phyloP scores from a whole-genome alignment of 73 alveolate genomes.

The Uronychia setigera region DNA sequence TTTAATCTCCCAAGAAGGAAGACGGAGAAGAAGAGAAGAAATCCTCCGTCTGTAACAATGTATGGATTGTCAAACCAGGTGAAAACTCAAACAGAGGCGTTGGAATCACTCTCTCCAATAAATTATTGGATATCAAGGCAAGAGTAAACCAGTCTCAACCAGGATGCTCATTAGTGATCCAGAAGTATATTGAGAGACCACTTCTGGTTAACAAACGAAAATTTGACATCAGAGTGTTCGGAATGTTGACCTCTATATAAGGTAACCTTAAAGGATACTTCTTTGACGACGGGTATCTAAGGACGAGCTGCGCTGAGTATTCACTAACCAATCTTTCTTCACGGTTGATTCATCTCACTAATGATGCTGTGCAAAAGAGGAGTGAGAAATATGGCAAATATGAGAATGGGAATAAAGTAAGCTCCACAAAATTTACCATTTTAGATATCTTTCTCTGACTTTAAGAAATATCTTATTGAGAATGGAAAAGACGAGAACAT shows the following conservation, averaged over 20 bases:
- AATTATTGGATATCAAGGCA: slow-evolving; percentile 35
- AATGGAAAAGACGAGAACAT: too few species aligned
- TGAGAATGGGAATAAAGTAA: slow-evolving; percentile 71
- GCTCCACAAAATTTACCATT: neutral
- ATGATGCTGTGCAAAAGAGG: slow-evolving; percentile 87
- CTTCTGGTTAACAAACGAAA: slow-evolving; percentile 82
- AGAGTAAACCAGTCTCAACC: neutral
- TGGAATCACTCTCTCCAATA: slow-evolving; percentile 59
- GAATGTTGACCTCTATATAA: slow-evolving; percentile 63
- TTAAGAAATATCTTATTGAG: neutral
- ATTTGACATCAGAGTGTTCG: slow-evolving; percentile 87
- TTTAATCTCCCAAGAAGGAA: neutral
- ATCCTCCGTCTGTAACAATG: slow-evolving; percentile 9
- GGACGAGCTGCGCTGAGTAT: slow-evolving; percentile 79
- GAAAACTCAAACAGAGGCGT: slow-evolving; percentile 71
- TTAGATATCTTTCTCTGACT: neutral
- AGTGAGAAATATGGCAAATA: slow-evolving; percentile 86
- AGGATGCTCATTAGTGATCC: slow-evolving; percentile 48
- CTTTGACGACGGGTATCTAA: slow-evolving; percentile 88
- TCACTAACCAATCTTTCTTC: slow-evolving; percentile 67
- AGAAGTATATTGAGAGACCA: slow-evolving; percentile 89
- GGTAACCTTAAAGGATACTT: slow-evolving; percentile 80
- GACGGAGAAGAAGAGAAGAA: slow-evolving; percentile 4
- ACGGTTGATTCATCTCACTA: slow-evolving; percentile 82
- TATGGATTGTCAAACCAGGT: slow-evolving; percentile 77